Base-by-base conservation (phyloP, 2,329 filamentous ascomycete species). In the Epichloe typhina region DNA sequence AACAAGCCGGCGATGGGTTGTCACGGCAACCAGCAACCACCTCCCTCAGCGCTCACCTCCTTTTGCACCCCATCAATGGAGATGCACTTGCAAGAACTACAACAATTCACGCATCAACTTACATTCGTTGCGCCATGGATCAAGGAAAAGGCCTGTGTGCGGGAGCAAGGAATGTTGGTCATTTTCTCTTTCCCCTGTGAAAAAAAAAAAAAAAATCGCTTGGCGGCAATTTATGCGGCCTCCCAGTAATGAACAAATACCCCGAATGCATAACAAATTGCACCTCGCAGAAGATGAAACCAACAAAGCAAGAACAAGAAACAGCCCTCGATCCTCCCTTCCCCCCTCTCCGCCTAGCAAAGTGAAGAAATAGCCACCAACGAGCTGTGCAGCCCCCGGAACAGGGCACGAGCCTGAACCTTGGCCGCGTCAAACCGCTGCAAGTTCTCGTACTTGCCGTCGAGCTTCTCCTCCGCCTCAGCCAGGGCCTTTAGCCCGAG, bases 401-500 rank as follows among this genome's bases (percentile, higher is more conserved):
- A 50, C 12, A 17, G 8, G 17, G 7, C 9, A 13, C 49, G 49
- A 4, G 38, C 43, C 38, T 36, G 4, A 6, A 23, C 11, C 19
- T 26, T 50, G 17, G 37, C 31, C 26, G 19, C 1, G 13, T 36
- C 8, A 8, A 37, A 47, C 12, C 6, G 15, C 44, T 37, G 37
- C 26, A 41, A 15, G 23, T 26, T 26, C 0, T 42, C 17, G 8
- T 8, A 4, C 3, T 49, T 52, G 3, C 52, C 51, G 4, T 49
- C 37, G 21, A 55, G 53, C 50, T 57, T 55, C 13, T 52, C 43
- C 4, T 55, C 55, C 3, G 47, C 49, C 15, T 56, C 52, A 13
- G 42, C 9, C 37, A 46, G 17, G 15, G 5, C 4, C 13, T 47
- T 26, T 37, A 46, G 15, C 13, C 5, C 26, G 9, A 11, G 8